Percentiles rank a stretch among this genome's conserved stretches.
Conservation (phyloP, 192 early-diverging fungal species). For the Coemansia sp. region DNA sequence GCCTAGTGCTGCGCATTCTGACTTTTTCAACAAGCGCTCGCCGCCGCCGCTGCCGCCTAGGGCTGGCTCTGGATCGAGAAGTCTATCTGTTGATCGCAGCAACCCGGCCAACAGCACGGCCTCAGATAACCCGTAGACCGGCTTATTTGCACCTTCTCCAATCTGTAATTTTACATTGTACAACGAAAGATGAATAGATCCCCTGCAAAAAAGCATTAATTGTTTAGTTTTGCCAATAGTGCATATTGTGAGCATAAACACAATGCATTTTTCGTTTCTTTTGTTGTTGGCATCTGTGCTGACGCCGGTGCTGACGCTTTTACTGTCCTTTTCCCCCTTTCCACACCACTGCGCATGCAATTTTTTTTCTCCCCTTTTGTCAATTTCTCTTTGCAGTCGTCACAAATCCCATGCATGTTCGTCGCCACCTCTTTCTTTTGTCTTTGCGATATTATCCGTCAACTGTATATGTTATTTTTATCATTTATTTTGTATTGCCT, state of each 20-base stretch:
- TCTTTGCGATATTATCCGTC: no score
- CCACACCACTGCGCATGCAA: not conserved
- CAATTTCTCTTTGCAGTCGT: not conserved
- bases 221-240: no score
- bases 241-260: no score
- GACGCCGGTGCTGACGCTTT: not conserved
- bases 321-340: not conserved
- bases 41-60: not conserved
- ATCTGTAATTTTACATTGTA: not conserved
- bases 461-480: not conserved
- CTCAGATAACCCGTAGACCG: not conserved
- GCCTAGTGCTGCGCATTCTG: constrained; percentile 20
- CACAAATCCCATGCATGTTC: not conserved
- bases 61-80: not conserved
- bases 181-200: no score
- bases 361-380: not conserved
- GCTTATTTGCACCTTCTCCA: not conserved
- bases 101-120: not conserved
- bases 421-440: not conserved
- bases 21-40: constrained; percentile 11
- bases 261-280: not conserved
- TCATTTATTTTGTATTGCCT: constrained; percentile 2
- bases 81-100: not conserved
- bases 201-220: no score
- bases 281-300: not conserved